Evolutionary conservation across 2,329 filamentous ascomycete genomes (phyloP).

Genomic region (Lachnellula occidentalis): DNA sequence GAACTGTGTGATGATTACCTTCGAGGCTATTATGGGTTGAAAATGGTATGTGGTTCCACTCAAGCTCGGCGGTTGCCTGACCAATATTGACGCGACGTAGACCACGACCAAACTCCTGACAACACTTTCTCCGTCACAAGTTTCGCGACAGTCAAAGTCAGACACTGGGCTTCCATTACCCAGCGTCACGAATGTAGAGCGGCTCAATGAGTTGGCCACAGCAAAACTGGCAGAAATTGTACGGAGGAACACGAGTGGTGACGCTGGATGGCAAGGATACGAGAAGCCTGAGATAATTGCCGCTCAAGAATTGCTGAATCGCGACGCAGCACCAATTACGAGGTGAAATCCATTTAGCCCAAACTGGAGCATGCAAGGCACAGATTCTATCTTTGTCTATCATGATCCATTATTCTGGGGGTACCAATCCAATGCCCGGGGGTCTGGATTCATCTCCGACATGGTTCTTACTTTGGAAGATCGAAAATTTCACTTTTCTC

Average conservation of each 20-base stretch:
- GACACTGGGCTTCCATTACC: conserved; percentile 47
- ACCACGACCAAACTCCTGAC: conserved; percentile 38
- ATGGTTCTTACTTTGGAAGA: background rate
- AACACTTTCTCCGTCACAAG: conserved; percentile 33
- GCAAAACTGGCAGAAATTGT: conserved; percentile 73
- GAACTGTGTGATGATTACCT: conserved; percentile 93
- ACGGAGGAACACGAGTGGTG: conserved; percentile 51
- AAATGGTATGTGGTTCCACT: conserved; percentile 51
- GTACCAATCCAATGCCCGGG: conserved; percentile 3
- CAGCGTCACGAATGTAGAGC: conserved; percentile 53
- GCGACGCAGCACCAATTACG: conserved; percentile 23
- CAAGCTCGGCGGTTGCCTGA: background rate
- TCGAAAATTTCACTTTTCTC: background rate
- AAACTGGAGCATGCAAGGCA: conserved; percentile 17
- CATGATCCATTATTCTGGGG: conserved; percentile 11
- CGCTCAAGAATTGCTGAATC: conserved; percentile 48
- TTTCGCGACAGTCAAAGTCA: conserved; percentile 41
- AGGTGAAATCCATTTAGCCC: conserved; percentile 19
- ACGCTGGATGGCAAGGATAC: conserved; percentile 68
- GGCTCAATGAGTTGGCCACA: conserved; percentile 67
- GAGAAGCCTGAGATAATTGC: conserved; percentile 66
- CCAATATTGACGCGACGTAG: conserved; percentile 25
- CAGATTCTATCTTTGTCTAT: conserved; percentile 12
- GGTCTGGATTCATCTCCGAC: conserved; percentile 4
- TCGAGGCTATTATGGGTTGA: conserved; percentile 87